Percentiles rank a stretch among this genome's conserved stretches.
phyloP scores from a whole-genome alignment of 805 yeast genomes.

The Saccharomycopsis fermentans region DNA sequence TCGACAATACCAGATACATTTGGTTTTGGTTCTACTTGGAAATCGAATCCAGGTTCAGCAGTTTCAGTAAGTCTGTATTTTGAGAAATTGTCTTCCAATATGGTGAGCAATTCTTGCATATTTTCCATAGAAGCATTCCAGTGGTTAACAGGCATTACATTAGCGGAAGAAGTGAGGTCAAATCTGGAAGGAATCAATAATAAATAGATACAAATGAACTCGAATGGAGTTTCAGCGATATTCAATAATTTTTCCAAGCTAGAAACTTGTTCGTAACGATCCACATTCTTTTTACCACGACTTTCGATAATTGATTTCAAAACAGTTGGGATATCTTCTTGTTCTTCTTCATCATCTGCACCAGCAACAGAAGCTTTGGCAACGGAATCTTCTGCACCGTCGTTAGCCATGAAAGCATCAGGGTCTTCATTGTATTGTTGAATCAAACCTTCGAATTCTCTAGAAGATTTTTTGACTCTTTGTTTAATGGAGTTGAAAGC shows the following conservation, averaged over 20 bases:
- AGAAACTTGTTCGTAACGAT: slow-evolving; percentile 65
- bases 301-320: slow-evolving; percentile 71
- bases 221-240: slow-evolving; percentile 52
- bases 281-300: slow-evolving; percentile 93
- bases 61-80: slow-evolving; percentile 65
- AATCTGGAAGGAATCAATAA: slow-evolving; percentile 81
- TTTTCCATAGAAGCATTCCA: slow-evolving; percentile 69
- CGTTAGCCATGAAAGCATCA: slow-evolving; percentile 57
- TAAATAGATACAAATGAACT: slow-evolving; percentile 66
- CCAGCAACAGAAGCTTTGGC: slow-evolving; percentile 24
- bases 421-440: slow-evolving; percentile 59
- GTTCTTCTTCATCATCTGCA: slow-evolving; percentile 28
- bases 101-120: slow-evolving; percentile 47
- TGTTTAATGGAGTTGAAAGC: slow-evolving; percentile 84
- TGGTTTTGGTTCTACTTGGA: slow-evolving; percentile 60
- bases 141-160: slow-evolving; percentile 66
- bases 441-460: slow-evolving; percentile 54
- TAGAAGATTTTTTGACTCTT: slow-evolving; percentile 70
- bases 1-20: slow-evolving; percentile 58
- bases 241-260: slow-evolving; percentile 50
- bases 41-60: slow-evolving; percentile 61
- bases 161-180: slow-evolving; percentile 58
- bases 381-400: slow-evolving; percentile 20
- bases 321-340: slow-evolving; percentile 53
- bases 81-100: slow-evolving; percentile 52